Evolutionary conservation across 1,139 yeast genomes (phyloP).

Genomic region (Schwanniomyces etchellsii): DNA sequence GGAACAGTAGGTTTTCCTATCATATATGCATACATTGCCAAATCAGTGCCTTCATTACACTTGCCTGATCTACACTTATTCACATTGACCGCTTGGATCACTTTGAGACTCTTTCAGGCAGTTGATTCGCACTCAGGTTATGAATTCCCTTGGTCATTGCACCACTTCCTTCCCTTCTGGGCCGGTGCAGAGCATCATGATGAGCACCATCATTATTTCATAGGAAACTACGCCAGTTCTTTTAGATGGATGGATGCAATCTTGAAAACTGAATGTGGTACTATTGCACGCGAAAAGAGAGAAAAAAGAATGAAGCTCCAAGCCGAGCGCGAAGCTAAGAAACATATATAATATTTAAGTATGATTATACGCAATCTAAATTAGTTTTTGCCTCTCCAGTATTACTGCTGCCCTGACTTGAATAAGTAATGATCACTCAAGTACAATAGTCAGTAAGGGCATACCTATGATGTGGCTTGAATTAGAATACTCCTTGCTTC

Average conservation of each 20-base stretch:
- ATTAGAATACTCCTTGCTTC: too few species aligned
- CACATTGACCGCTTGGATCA: slow-evolving; percentile 82
- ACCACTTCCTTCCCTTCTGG: slow-evolving; percentile 90
- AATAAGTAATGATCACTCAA: too few species aligned
- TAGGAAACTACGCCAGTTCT: slow-evolving; percentile 87
- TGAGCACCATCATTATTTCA: slow-evolving; percentile 90
- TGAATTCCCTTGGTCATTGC: slow-evolving; percentile 94
- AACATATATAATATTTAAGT: neutral
- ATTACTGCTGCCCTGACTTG: too few species aligned
- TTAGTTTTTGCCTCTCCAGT: too few species aligned
- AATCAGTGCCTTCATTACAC: slow-evolving; percentile 31
- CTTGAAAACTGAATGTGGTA: slow-evolving; percentile 79
- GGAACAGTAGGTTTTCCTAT: slow-evolving; percentile 96
- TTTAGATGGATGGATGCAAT: slow-evolving; percentile 92
- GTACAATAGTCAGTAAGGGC: too few species aligned
- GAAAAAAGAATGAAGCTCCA: slow-evolving; percentile 49
- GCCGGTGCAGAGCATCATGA: slow-evolving; percentile 99
- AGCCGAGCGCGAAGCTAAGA: slow-evolving; percentile 15
- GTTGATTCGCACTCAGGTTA: slow-evolving; percentile 96
- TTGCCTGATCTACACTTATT: slow-evolving; percentile 72
- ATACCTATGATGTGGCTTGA: too few species aligned
- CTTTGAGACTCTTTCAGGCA: slow-evolving; percentile 86
- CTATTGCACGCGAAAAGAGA: slow-evolving; percentile 56
- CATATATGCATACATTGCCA: slow-evolving; percentile 39
- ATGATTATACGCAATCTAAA: too few species aligned